Evolutionary conservation across 2,329 filamentous ascomycete genomes (phyloP).

Genomic region (Fusarium foetens): DNA sequence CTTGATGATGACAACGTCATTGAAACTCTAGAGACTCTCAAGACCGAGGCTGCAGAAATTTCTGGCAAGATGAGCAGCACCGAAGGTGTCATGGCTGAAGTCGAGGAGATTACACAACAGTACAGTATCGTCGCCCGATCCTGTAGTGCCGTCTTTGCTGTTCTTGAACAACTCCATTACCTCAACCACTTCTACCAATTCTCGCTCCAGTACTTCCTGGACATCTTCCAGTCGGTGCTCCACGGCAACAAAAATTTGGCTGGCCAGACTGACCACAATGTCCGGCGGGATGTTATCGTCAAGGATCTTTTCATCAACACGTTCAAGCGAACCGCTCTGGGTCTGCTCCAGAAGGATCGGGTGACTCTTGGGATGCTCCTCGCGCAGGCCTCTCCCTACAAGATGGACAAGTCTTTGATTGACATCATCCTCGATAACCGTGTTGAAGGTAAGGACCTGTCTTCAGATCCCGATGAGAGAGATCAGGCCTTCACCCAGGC

Average conservation of each 20-base stretch:
- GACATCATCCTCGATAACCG: slow-evolving; percentile 85
- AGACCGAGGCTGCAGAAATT: slow-evolving; percentile 97
- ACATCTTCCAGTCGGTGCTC: slow-evolving; percentile 95
- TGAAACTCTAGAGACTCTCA: slow-evolving; percentile 95
- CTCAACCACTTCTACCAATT: slow-evolving; percentile 99
- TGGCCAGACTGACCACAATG: slow-evolving; percentile 77
- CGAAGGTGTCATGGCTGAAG: slow-evolving; percentile 97
- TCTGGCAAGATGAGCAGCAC: slow-evolving; percentile 96
- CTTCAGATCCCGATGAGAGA: slow-evolving; percentile 70
- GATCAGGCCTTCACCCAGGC: slow-evolving; percentile 76
- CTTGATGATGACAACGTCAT: slow-evolving; percentile 98
- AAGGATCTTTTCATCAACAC: slow-evolving; percentile 90
- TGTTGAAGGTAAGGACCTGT: slow-evolving; percentile 81
- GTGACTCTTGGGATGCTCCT: slow-evolving; percentile 95
- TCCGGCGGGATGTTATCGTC: slow-evolving; percentile 88
- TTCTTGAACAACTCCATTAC: slow-evolving; percentile 96
- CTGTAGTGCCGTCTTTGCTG: slow-evolving; percentile 96
- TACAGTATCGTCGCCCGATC: slow-evolving; percentile 94
- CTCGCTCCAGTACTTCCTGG: slow-evolving; percentile 96
- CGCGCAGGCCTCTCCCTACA: slow-evolving; percentile 93
- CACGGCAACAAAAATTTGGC: slow-evolving; percentile 79
- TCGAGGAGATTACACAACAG: slow-evolving; percentile 93
- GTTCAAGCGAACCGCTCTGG: slow-evolving; percentile 92
- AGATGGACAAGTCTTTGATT: slow-evolving; percentile 91
- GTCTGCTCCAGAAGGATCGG: slow-evolving; percentile 91